phyloP scores from a whole-genome alignment of 768 basidiomycete species.

The Tulasnella sp. region DNA sequence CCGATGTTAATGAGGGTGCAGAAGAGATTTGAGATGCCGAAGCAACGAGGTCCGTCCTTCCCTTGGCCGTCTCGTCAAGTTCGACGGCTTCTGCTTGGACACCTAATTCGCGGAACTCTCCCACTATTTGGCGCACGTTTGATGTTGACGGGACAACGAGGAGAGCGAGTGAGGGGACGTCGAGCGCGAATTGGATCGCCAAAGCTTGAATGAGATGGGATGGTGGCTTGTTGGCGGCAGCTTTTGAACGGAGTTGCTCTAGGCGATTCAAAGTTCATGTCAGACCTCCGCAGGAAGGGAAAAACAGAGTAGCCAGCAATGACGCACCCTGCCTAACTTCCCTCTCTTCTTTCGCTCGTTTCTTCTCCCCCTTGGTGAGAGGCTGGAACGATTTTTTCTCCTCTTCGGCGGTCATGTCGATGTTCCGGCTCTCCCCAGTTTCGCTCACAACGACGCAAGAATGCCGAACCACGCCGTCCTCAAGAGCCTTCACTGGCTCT shows the following conservation, averaged over 20 bases:
- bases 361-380: neutral
- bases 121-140: slow-evolving; percentile 8
- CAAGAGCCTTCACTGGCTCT: neutral
- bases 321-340: neutral
- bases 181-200: slow-evolving; percentile 9
- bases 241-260: neutral
- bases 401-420: slow-evolving; percentile 14
- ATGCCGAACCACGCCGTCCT: neutral
- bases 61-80: neutral
- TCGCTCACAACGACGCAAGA: slow-evolving; percentile 11
- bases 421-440: slow-evolving; percentile 10
- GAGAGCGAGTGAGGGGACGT: slow-evolving; percentile 18
- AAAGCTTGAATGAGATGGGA: neutral
- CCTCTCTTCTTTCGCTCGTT: neutral
- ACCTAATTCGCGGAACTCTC: neutral
- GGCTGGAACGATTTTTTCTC: slow-evolving; percentile 3
- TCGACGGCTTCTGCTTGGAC: slow-evolving; percentile 9
- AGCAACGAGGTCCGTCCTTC: neutral
- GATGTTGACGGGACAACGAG: slow-evolving; percentile 14
- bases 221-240: neutral
- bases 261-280: neutral
- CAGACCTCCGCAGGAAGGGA: neutral
- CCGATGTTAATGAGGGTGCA: neutral
- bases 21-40: neutral
- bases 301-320: neutral